A percentile compares a stretch with the other conserved stretches of the same genome.
Evolutionary conservation across 495 filamentous ascomycete species (phyloP).

Genomic region (Saxophila tyrrhenica): DNA sequence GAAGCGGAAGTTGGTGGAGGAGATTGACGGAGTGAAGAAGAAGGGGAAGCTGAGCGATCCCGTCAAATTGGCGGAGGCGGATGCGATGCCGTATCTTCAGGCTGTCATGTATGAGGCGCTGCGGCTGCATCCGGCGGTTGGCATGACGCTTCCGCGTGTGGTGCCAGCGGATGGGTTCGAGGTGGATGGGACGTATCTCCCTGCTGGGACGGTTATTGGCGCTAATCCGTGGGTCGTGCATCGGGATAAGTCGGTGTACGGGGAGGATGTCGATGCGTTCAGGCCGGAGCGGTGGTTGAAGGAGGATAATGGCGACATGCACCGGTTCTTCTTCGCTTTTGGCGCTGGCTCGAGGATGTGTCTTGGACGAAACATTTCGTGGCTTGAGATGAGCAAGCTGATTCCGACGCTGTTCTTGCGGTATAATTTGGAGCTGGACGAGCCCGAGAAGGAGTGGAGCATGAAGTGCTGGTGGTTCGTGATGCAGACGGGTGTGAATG

Average conservation of each 20-base stretch:
- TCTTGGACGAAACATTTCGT: slow-evolving; percentile 26
- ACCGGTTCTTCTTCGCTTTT: slow-evolving; percentile 28
- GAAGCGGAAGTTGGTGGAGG: slow-evolving; percentile 19
- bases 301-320: slow-evolving; percentile 19
- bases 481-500: slow-evolving; percentile 18
- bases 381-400: slow-evolving; percentile 27
- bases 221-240: slow-evolving; percentile 27
- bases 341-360: slow-evolving; percentile 26
- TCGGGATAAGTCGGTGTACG: slow-evolving; percentile 19
- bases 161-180: slow-evolving; percentile 19
- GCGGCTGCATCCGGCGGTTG: slow-evolving; percentile 26
- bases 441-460: slow-evolving; percentile 20
- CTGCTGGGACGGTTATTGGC: slow-evolving; percentile 21
- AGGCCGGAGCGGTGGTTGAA: slow-evolving; percentile 20
- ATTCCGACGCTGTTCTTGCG: slow-evolving; percentile 25
- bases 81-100: slow-evolving; percentile 28
- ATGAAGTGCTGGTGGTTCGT: slow-evolving; percentile 21
- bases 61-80: slow-evolving; percentile 17
- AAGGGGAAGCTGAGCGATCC: slow-evolving; percentile 18
- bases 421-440: slow-evolving; percentile 20
- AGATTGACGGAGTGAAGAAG: slow-evolving; percentile 14
- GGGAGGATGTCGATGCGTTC: slow-evolving; percentile 22
- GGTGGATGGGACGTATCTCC: slow-evolving; percentile 21
- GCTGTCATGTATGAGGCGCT: slow-evolving; percentile 27
- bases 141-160: slow-evolving; percentile 21